Evolutionary conservation across 2,329 filamentous ascomycete genomes (phyloP).

Genomic region (Sporothrix phasma): DNA sequence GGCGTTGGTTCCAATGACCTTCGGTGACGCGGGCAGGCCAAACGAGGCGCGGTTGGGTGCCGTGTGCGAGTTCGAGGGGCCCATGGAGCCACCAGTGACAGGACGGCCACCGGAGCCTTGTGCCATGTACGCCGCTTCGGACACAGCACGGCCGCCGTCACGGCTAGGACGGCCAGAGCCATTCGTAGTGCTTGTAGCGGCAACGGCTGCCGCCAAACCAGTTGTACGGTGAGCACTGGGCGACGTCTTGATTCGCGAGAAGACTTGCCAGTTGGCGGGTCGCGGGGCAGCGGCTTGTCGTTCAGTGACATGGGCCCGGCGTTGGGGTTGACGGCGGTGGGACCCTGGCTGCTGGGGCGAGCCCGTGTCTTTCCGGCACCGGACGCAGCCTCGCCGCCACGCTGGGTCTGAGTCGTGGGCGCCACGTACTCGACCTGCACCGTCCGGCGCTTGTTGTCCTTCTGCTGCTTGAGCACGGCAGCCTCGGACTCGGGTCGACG

Average conservation of each 20-base stretch:
- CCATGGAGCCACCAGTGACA: conserved; percentile 72
- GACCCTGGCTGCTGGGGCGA: conserved; percentile 45
- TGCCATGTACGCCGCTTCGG: conserved; percentile 45
- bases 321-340: conserved; percentile 31
- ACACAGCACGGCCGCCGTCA: conserved; percentile 42
- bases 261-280: conserved; percentile 38
- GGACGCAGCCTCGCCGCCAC: conserved; percentile 46
- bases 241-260: conserved; percentile 31
- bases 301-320: conserved; percentile 26
- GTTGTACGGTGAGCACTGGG: conserved; percentile 38
- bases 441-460: conserved; percentile 85
- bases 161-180: conserved; percentile 25
- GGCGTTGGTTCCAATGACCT: conserved; percentile 78
- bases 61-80: conserved; percentile 58
- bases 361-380: conserved; percentile 39
- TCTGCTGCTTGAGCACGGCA: conserved; percentile 50
- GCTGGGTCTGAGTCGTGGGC: conserved; percentile 73
- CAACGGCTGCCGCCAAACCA: conserved; percentile 28
- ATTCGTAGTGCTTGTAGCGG: conserved; percentile 39
- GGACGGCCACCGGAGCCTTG: conserved; percentile 49
- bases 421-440: conserved; percentile 97
- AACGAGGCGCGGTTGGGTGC: conserved; percentile 58
- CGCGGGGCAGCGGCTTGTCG: conserved; percentile 52
- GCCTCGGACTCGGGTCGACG: conserved; percentile 57
- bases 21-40: conserved; percentile 76